phyloP scores from a whole-genome alignment of 768 basidiomycete genomes.

The Sarcomyxa edulis region DNA sequence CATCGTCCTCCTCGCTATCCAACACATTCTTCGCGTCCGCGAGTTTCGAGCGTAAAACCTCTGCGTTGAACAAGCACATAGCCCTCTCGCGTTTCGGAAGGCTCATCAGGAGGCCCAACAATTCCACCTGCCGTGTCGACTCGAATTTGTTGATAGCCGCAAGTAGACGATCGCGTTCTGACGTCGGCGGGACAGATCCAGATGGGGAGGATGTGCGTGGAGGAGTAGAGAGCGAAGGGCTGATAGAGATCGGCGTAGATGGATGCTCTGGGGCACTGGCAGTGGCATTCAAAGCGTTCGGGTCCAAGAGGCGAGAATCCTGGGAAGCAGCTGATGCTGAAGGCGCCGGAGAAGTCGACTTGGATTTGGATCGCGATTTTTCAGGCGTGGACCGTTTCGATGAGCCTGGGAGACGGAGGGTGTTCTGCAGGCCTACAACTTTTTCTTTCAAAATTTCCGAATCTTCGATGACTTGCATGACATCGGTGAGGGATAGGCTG shows the following conservation, averaged over 20 bases:
- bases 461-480: conserved; percentile 74
- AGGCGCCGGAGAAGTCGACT: conserved; percentile 47
- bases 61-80: conserved; percentile 85
- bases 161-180: conserved; percentile 73
- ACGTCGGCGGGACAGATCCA: conserved; percentile 48
- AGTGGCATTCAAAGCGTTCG: conserved; percentile 59
- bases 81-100: conserved; percentile 86
- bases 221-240: conserved; percentile 71
- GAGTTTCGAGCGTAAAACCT: conserved; percentile 72
- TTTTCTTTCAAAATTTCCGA: conserved; percentile 61
- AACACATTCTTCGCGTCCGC: conserved; percentile 79
- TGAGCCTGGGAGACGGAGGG: conserved; percentile 20
- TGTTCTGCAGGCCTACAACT: conserved; percentile 36
- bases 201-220: conserved; percentile 83
- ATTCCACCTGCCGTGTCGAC: conserved; percentile 49
- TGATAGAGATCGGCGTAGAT: conserved; percentile 77
- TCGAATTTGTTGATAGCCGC: conserved; percentile 65
- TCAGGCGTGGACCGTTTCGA: conserved; percentile 34
- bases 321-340: conserved; percentile 46
- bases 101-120: conserved; percentile 79
- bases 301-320: conserved; percentile 66
- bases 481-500: conserved; percentile 64
- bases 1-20: conserved; percentile 63
- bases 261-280: conserved; percentile 90
- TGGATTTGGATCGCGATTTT: conserved; percentile 36